These are phyloP conservation scores for Naumovozyma castellii DNA, from an alignment of 805 yeast genomes.

Conservation along the genomic window DNA sequence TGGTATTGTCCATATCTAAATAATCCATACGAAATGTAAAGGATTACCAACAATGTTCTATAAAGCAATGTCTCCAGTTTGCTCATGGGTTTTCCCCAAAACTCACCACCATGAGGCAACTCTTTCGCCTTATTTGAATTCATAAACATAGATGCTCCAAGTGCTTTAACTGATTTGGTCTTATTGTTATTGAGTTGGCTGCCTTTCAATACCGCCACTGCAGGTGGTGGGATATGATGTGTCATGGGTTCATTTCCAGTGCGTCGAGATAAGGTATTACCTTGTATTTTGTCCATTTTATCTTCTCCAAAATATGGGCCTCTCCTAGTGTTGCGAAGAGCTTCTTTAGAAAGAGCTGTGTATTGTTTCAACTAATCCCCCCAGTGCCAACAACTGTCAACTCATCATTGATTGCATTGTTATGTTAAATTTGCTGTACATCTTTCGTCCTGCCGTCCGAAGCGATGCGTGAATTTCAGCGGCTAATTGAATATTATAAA, in stretches of 20 bases:
- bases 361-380: neutral
- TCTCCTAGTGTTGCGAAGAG: too few species aligned
- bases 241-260: neutral
- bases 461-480: too few species aligned
- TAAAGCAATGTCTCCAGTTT: constrained; percentile 28
- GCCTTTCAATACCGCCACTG: constrained; percentile 8
- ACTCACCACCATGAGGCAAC: constrained; percentile 2
- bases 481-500: too few species aligned
- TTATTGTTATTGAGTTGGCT: constrained; percentile 10
- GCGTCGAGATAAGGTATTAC: neutral
- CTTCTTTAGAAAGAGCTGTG: too few species aligned
- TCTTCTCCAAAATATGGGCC: too few species aligned
- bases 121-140: constrained; percentile 2
- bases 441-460: neutral
- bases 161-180: constrained; percentile 12
- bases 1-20: constrained; percentile 44
- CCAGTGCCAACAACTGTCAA: neutral
- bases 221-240: constrained; percentile 18
- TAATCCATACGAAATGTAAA: constrained; percentile 50
- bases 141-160: constrained; percentile 11
- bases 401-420: too few species aligned
- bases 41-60: constrained; percentile 40
- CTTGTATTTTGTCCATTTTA: neutral
- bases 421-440: neutral
- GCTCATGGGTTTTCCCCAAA: constrained; percentile 11